Base-by-base conservation (phyloP, 208 protist species). In the Crithidia fasciculata region DNA sequence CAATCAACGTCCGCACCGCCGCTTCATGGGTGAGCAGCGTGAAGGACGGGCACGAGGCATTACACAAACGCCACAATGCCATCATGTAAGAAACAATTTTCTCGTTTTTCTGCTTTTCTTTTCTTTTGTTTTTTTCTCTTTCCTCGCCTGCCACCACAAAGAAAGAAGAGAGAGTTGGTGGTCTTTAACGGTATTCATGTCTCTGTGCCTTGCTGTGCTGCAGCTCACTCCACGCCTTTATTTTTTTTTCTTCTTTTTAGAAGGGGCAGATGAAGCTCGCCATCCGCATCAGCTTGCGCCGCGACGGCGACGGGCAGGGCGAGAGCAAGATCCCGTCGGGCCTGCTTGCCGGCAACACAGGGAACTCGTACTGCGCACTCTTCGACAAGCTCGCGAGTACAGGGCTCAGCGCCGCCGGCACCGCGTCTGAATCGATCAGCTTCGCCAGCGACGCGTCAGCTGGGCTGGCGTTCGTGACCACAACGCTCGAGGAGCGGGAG, bases 201-300 rank as follows among this genome's bases (percentile, higher is more conserved):
- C 28, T 28, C 28, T 64, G 10, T 41, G 13, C 7, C 7, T 50
- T 4, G 16, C 18, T 49, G 18, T 65, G 39, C 15, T 2, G 47
- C 16, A 56, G 43, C 54, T 13, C 44, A 39, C 15, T 53, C 68
- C 53, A 56, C 44, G 13, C 49, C 28, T 28, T 28, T 28, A 28
- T 28, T 74, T 74, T 52, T 74, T 74, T 60, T 58, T 18, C 44
- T 15, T 54, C 50, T 3, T 4, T 49, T 65, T 83, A 93, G 59
- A 93, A 93, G 2, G 88, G 88, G 45, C 76, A 85, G 53, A 93
- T 75, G 61, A 71, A 84, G 61, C 80, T 82, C 2, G 83, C 88
- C 8, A 87, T 50, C 3, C 83, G 88, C 61, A 93, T 78, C 52
- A 93, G 56, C 43, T 64, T 49, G 5, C 75, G 76, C 10, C 90